Percentiles rank a stretch among this genome's conserved stretches.
phyloP scores from a whole-genome alignment of 139 green algal species.

The Dunaliella sp. region DNA sequence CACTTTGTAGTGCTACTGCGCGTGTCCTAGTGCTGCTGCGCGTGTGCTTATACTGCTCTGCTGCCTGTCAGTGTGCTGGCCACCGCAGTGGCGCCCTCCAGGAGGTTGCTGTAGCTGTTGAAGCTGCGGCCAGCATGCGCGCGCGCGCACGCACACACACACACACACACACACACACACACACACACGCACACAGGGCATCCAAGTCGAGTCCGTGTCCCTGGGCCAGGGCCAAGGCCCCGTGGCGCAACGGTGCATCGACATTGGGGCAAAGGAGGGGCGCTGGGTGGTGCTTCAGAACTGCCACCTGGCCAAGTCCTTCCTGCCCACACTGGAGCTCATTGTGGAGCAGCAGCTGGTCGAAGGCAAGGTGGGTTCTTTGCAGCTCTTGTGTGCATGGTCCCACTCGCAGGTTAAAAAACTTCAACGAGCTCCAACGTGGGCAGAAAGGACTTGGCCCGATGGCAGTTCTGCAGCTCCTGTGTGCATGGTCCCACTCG shows the following conservation, averaged over 20 bases:
- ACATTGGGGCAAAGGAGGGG: slow-evolving; percentile 58
- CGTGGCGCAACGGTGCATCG: slow-evolving; percentile 61
- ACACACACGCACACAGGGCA: slow-evolving; percentile 14
- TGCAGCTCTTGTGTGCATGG: background rate
- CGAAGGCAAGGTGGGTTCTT: slow-evolving; percentile 43
- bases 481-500: no score
- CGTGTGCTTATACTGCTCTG: no score
- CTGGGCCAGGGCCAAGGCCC: slow-evolving; percentile 80
- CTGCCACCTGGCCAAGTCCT: slow-evolving; percentile 77
- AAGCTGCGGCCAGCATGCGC: no score
- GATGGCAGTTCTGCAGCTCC: slow-evolving; percentile 74
- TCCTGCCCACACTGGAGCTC: slow-evolving; percentile 70
- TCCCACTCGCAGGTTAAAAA: no score
- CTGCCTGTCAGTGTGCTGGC: no score
- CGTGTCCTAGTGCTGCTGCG: background rate
- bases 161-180: background rate
- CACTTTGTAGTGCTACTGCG: no score
- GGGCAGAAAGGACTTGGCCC: slow-evolving; percentile 70
- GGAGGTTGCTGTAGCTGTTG: no score
- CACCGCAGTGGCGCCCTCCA: no score
- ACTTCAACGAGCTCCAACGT: slow-evolving; percentile 76
- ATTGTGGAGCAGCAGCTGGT: slow-evolving; percentile 71
- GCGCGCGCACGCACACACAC: background rate
- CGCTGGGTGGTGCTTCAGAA: slow-evolving; percentile 78
- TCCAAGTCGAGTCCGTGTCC: slow-evolving; percentile 67